Base-by-base conservation (phyloP, 2,329 filamentous ascomycete species). In the Ophiosphaerella narmari region DNA sequence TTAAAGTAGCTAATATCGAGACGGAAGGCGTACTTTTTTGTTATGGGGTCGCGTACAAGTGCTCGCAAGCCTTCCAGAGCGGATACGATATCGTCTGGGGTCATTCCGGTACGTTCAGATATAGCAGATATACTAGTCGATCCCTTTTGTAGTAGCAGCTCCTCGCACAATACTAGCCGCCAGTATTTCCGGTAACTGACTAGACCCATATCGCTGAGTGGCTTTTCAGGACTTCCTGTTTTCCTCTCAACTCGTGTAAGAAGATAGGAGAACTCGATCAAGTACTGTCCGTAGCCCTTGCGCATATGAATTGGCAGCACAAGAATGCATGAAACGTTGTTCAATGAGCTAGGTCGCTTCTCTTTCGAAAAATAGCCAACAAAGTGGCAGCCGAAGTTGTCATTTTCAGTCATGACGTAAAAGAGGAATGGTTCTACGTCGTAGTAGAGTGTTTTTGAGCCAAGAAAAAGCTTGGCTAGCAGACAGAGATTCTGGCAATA, bases 341-440 rank as follows among this genome's bases (percentile, higher is more conserved):
- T 97, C 63, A 92, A 88, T 54, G 91, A 96, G 73, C 90, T 93
- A 2, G 91, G 88, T 37, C 95, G 83, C 76, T 99, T 99, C 76
- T 99, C 94, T 72, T 99, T 99, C 43, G 94, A 97, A 66, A 99
- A 99, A 70, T 99, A 99, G n/a, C 94, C 94, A 23, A 97, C 93
- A 61, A 99, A 94, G 70, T 97, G 94, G 68, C 94, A 97, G 14
- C 93, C 93, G 14, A 88, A 84, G 48, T 94, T 88, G 66, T 97
- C 90, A 62, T 92, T 93, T 64, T 96, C 94, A 59, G 91, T 96
- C 77, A 97, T 90, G 63, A 97, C 92, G 71, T 97, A 97, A 77
- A 97, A 97, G 6, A 97, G 75, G 71, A 97, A 97, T 0, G 93
- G 94, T 61, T 97, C 93, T 2, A 97, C 93, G 66, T 97, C 93